These are phyloP conservation scores for Caulochytrium protostelioides DNA, from an alignment of 371 early-diverging fungal species.

Conservation along the genomic window DNA sequence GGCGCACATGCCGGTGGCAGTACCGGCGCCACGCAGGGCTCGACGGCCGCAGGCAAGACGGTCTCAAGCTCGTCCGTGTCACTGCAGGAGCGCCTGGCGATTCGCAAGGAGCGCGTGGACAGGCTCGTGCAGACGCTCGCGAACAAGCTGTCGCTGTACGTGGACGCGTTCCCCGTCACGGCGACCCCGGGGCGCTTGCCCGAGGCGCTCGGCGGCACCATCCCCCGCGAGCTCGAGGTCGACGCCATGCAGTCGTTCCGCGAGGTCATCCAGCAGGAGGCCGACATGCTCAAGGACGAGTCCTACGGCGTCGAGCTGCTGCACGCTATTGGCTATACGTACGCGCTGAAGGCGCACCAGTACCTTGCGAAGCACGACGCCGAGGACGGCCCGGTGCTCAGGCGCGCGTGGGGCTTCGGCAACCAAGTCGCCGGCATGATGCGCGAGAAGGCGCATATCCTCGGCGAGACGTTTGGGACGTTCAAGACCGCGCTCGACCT, in stretches of 20 bases:
- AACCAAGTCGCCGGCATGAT: slow-evolving; percentile 8
- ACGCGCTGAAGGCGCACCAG: slow-evolving; percentile 61
- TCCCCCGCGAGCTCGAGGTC: slow-evolving; percentile 6
- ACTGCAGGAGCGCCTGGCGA: slow-evolving; percentile 37
- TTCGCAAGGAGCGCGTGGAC: slow-evolving; percentile 46
- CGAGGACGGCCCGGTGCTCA: slow-evolving; percentile 10
- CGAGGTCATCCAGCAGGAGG: slow-evolving; percentile 46
- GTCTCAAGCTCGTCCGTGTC: too few species aligned
- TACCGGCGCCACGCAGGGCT: too few species aligned
- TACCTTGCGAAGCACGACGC: slow-evolving; percentile 33
- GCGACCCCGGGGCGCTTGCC: too few species aligned
- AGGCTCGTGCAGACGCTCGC: slow-evolving; percentile 43
- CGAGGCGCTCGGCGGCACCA: slow-evolving; percentile 18
- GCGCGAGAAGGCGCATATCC: slow-evolving; percentile 40
- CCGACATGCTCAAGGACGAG: slow-evolving; percentile 65
- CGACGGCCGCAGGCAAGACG: slow-evolving; percentile 21
- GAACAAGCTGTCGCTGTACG: slow-evolving; percentile 51
- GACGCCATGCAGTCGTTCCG: slow-evolving; percentile 30
- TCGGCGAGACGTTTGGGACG: slow-evolving; percentile 71
- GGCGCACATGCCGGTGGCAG: slow-evolving; percentile 9
- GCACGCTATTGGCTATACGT: slow-evolving; percentile 76
- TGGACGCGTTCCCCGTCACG: slow-evolving; percentile 32
- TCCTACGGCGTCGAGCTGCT: slow-evolving; percentile 78
- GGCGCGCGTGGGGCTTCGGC: slow-evolving; percentile 18
- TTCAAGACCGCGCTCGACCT: slow-evolving; percentile 71